Evolutionary conservation across 2,329 filamentous ascomycete species (phyloP), one percentile per base, ranked within the genome.

Genomic region (Massarina eburnea): DNA sequence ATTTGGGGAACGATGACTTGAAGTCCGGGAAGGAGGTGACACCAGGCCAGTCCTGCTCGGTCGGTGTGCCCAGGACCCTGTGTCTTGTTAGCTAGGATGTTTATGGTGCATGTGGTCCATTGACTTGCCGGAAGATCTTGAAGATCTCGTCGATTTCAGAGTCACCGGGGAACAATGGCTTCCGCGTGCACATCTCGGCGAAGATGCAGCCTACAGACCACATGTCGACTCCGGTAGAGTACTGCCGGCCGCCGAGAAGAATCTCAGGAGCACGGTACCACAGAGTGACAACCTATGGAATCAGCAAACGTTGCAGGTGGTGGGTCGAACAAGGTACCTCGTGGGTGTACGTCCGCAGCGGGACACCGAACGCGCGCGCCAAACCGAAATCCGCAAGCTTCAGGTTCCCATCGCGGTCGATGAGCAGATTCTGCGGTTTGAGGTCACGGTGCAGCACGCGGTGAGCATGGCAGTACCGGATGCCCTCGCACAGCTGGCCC

Each of bases 181-280:
- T 95, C 62, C 89, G 83, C 1, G 91, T 96, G 73, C 89, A 95
- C 91, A 96, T 96, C 73, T 96, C 91, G 8, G 91, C 91, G 70
- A 96, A 95, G 71, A 96, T 96, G 71, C 90, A 94, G 51, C 91
- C 91, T 39, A 91, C 85, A 24, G 89, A 94, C 91, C 91, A 96
- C 88, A 96, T 96, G 66, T 96, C 91, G 33, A 96, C 90, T 46
- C 91, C 91, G 12, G 91, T 96, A 12, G 89, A 94, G 75, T 96
- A 96, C 70, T 95, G 90, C 41, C 91, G 85, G 46, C 91, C 90
- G 66, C 91, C 91, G 1, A 96, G 83, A 17, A 96, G 80, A 71
- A 96, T 95, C 71, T 96, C 91, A 1, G 91, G 91, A 8, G 90
- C 82, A 51, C 91, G 86, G 70, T 96, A 96, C 91, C 91, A 96